Base-by-base conservation (phyloP, 345 rosid genomes). In the Acer campestre region DNA sequence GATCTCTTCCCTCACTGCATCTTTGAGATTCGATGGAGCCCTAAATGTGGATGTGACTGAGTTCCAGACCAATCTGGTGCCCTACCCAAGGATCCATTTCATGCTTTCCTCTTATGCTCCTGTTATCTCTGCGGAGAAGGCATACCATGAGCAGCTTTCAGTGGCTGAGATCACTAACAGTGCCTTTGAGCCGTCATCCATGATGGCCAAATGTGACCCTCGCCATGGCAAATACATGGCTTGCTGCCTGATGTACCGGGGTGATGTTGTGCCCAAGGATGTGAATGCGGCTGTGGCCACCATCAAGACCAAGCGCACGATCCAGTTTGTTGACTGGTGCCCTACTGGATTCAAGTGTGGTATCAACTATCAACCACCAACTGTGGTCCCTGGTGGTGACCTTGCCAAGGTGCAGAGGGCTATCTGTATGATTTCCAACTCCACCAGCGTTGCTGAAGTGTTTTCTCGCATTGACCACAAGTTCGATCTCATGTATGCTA, bases 161-260 rank as follows among this genome's bases (percentile, higher is more conserved):
- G 88, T 85, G 42, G 88, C 90, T 5, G 91, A 88, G 84, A 88
- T 88, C 86, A 88, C 90, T 29, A 88, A 86, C 88, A 86, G 88
- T 77, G 90, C 90, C 53, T 88, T 88, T 29, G 90, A 88, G 74
- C 90, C 89, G 0, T 86, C 90, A 46, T 85, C 90, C 44, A 88
- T 88, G 90, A 88, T 88, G 90, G 89, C 90, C 48, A 87, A 85
- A 77, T 87, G 91, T 5, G 91, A 88, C 29, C 91, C 89, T 18
- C 91, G 91, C 75, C 91, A 86, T 67, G 91, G 91, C 22, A 88
- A 88, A 78, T 88, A 88, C 88, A 88, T 88, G 89, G 91, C 91
- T 27, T 88, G 89, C 83, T 88, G 91, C 68, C 85, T 88, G 27
- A 86, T 88, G 89, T 86, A 84, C 79, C 77, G 89, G 2, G 91